phyloP scores from a whole-genome alignment of 2,329 filamentous ascomycete genomes.

The Aureobasidium sp. region DNA sequence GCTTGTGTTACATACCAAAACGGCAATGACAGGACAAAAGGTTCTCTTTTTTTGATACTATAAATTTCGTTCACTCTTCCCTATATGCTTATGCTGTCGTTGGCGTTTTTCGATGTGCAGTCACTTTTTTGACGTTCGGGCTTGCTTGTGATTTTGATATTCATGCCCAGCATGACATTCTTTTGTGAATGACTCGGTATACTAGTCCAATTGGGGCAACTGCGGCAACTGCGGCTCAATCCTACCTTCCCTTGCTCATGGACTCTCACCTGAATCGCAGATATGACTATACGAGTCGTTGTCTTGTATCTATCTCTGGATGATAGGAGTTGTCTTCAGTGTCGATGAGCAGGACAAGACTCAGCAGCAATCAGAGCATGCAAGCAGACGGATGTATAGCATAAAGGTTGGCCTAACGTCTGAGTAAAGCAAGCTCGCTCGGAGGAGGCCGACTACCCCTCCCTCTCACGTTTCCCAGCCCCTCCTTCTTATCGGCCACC shows the following conservation, averaged over 20 bases:
- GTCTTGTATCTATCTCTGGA: too few species aligned
- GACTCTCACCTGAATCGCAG: too few species aligned
- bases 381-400: too few species aligned
- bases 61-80: neutral
- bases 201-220: neutral
- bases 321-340: too few species aligned
- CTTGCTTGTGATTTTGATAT: conserved; percentile 1
- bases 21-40: conserved; percentile 11
- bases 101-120: neutral
- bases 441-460: conserved; percentile 1
- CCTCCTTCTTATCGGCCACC: neutral
- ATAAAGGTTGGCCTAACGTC: neutral
- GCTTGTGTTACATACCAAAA: conserved; percentile 8
- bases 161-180: neutral
- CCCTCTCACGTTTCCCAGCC: neutral
- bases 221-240: neutral
- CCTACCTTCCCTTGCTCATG: too few species aligned
- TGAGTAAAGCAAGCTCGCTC: neutral
- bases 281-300: too few species aligned
- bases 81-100: neutral
- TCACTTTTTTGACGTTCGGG: neutral
- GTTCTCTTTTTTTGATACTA: neutral
- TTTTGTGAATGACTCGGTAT: neutral
- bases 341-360: too few species aligned
- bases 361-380: too few species aligned